Conservation (phyloP, 345 rosid genomes). For the Heritiera fomes region DNA sequence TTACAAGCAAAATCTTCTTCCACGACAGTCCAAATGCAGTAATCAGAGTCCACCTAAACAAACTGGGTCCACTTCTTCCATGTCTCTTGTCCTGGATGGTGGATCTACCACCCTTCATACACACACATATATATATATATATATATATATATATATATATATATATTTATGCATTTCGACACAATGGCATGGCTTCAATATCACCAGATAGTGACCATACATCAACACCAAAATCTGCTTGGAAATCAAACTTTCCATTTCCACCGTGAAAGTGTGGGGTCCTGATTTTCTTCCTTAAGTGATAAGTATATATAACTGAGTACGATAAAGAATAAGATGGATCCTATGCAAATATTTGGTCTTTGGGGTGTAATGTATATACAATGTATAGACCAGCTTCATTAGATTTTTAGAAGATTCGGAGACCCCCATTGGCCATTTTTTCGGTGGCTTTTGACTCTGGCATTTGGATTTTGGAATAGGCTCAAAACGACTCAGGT, state of each 20-base stretch:
- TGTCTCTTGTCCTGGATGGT: not conserved
- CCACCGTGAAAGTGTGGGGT: not conserved
- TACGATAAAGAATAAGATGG: constrained; percentile 11
- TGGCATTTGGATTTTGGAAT: not conserved
- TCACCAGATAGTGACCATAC: not conserved
- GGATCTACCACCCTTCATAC: not conserved
- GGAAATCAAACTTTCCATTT: not conserved
- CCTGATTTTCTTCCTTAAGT: not conserved
- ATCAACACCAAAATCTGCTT: not conserved
- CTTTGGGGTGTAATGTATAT: not conserved
- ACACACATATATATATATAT: no score
- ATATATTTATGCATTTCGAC: not conserved
- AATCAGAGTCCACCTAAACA: constrained; percentile 1
- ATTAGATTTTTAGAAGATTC: constrained; percentile 7
- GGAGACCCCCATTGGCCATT: not conserved
- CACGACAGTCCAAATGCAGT: constrained; percentile 11
- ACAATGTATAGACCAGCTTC: not conserved
- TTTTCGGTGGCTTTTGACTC: not conserved
- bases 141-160: no score
- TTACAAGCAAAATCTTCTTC: constrained; percentile 11
- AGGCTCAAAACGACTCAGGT: not conserved
- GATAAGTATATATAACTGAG: not conserved
- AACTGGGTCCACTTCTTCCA: constrained; percentile 6
- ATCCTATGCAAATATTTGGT: constrained; percentile 18
- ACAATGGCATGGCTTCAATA: constrained; percentile 2